Percentiles rank a stretch among this genome's conserved stretches.
These are phyloP conservation scores for Chytridiales sp. DNA, from an alignment of 371 early-diverging fungal species.

Conservation along the genomic window DNA sequence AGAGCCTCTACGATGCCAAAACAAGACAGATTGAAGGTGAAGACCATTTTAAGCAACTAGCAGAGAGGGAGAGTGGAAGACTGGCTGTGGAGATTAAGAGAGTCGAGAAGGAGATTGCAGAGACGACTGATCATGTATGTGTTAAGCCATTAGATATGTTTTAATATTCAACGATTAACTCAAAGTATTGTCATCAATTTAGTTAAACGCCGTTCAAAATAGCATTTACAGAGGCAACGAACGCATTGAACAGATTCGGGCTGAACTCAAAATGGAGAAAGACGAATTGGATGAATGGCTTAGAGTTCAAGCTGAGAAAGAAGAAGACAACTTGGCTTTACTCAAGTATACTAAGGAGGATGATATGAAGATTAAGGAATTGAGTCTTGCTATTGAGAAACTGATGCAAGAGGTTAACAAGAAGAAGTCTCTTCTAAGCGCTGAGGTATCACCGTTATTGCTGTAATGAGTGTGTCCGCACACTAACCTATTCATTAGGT, in stretches of 20 bases:
- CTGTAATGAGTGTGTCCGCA: neutral
- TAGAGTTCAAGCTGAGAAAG: conserved; percentile 55
- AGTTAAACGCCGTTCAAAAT: conserved; percentile 52
- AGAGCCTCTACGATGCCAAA: conserved; percentile 54
- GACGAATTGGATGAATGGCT: conserved; percentile 59
- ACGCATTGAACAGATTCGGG: conserved; percentile 45
- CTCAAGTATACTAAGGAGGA: conserved; percentile 57
- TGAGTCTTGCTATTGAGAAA: conserved; percentile 50
- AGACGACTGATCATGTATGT: conserved; percentile 47
- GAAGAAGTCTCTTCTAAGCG: conserved; percentile 46
- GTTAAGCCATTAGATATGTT: neutral
- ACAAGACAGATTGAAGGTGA: conserved; percentile 56
- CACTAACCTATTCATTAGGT: no score
- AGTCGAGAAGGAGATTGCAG: conserved; percentile 45
- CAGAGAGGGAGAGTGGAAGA: conserved; percentile 53
- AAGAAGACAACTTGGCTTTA: conserved; percentile 55
- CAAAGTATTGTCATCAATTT: neutral
- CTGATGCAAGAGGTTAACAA: conserved; percentile 50
- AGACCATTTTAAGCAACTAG: conserved; percentile 55
- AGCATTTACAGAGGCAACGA: conserved; percentile 55
- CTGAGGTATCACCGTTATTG: conserved; percentile 37
- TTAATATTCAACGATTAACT: neutral
- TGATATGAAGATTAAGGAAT: conserved; percentile 49
- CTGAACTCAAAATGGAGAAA: conserved; percentile 48
- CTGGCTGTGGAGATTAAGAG: conserved; percentile 46